Evolutionary conservation across 1,139 yeast genomes (phyloP), one percentile per base, ranked within the genome.

Genomic region (Candida sanyaensis): DNA sequence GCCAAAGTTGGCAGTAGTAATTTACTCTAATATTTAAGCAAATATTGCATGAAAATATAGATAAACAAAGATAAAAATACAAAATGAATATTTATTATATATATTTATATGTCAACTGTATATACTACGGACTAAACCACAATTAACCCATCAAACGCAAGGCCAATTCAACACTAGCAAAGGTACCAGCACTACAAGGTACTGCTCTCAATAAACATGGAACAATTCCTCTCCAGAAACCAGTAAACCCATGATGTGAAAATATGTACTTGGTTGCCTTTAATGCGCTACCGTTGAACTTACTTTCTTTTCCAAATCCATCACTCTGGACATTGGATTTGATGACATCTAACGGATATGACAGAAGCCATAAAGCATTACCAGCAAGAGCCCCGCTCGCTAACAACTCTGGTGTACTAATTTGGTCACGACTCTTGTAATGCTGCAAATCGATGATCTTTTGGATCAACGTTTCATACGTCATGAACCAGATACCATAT

Each of bases 401-500:
- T 61, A 86, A 73, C 38, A 86, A 71, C 60, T 85, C 84, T 53
- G 83, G 78, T 0, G 92, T 81, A 2, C 82, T 74, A 29, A 86
- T 74, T 17, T 83, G 78, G 41, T 75, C 69, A 50, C 92, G 68
- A 12, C 72, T 66, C 31, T 59, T 59, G 52, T 73, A 73, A 37
- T 63, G 64, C 40, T 66, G 63, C 10, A 56, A 55, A 30, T 61
- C 59, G 32, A 71, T 64, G 17, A 81, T 69, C 45, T 65, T 62
- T 43, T 69, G 71, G 58, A 87, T 81, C 46, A 87, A 65, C 38
- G 71, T 74, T 60, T 88, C 96, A 62, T 84, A 88, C 0, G 91
- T 75, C 51, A 85, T 66, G 56, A 88, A 88, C 95, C 95, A 88
- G 12, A 86, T 83, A 12, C 96, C 96, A 58, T 87, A 87, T 0